Evolutionary conservation across 1,284 basidiomycete genomes (phyloP).

Genomic region (Apiotrichum sp.): DNA sequence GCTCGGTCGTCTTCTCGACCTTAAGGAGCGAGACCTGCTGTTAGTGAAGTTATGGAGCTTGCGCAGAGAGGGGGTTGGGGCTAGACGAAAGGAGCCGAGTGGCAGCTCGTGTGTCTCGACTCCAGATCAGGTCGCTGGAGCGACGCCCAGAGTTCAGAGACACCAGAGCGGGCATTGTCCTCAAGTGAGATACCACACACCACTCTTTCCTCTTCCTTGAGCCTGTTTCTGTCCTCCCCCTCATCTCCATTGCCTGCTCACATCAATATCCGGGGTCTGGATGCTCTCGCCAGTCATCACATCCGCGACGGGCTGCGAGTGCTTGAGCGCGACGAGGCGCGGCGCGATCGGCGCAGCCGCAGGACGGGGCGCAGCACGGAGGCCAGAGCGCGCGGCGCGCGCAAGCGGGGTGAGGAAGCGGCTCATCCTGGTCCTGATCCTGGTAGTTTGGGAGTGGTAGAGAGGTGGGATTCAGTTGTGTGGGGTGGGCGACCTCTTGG

Average conservation of each 20-base stretch:
- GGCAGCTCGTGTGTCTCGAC: no score
- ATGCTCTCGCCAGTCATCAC: conserved; percentile 52
- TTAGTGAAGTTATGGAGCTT: neutral
- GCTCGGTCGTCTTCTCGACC: conserved; percentile 51
- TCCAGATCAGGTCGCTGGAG: no score
- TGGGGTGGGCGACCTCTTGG: no score
- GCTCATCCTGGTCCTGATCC: neutral
- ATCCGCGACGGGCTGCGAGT: conserved; percentile 33
- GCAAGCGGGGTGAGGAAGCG: conserved; percentile 1
- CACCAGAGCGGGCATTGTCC: no score
- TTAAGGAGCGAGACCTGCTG: conserved; percentile 53
- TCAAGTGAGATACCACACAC: no score
- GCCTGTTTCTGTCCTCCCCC: no score
- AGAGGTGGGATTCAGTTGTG: no score
- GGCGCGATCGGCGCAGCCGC: neutral
- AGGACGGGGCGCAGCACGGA: neutral
- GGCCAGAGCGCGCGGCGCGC: neutral
- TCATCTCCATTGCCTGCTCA: conserved; percentile 20
- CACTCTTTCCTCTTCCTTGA: no score
- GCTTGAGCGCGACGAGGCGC: conserved; percentile 1
- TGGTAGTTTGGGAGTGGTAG: no score
- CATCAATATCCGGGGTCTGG: conserved; percentile 50
- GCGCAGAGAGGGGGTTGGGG: no score
- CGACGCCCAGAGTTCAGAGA: no score
- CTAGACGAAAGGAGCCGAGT: no score